Evolutionary conservation across 2,329 filamentous ascomycete genomes (phyloP), one percentile per base, ranked within the genome.

Genomic region (Pseudovirgaria hyperparasitica): DNA sequence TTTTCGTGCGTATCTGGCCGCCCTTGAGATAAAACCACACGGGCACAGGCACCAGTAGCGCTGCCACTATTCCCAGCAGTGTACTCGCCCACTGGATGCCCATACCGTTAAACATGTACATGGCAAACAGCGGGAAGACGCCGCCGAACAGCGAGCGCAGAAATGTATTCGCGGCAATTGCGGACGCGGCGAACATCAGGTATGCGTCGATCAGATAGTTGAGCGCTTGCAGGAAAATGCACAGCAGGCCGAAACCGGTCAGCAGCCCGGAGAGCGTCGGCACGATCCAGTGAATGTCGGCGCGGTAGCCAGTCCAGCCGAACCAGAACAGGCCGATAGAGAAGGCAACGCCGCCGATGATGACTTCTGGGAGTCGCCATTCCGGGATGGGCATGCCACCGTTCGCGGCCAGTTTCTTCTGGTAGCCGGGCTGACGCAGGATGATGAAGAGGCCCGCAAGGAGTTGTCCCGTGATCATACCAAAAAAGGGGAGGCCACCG

Each of bases 401-500:
- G 45, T 63, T 63, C 9, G 55, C 55, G 9, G 45, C 42, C 10
- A 62, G 44, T 29, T 51, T 52, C 22, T 34, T 36, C 42, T 70
- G 67, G 52, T 87, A 87, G 48, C 63, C 61, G 14, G 72, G 70
- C 50, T 82, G 70, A 42, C 67, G 65, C 20, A 70, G 41, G 27
- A 80, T 58, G 35, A 87, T 74, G 24, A 65, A 63, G 6, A 62
- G 33, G 25, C 77, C 80, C 0, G 77, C 79, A 28, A 82, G 54
- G 10, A 87, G 34, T 46, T 84, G 70, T 24, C 82, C 82, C 6
- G 63, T 42, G 27, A 90, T 70, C 76, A 93, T 82, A 29, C 84
- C 85, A 41, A 93, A 82, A 51, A 85, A 92, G 5, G 82, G 74
- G 5, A 93, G 64, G 2, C 84, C 85, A 4, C 74, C 68, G 11